Evolutionary conservation across 768 basidiomycete species (phyloP), one percentile per base, ranked within the genome.

Genomic region (Dacryopinax primogenitus): DNA sequence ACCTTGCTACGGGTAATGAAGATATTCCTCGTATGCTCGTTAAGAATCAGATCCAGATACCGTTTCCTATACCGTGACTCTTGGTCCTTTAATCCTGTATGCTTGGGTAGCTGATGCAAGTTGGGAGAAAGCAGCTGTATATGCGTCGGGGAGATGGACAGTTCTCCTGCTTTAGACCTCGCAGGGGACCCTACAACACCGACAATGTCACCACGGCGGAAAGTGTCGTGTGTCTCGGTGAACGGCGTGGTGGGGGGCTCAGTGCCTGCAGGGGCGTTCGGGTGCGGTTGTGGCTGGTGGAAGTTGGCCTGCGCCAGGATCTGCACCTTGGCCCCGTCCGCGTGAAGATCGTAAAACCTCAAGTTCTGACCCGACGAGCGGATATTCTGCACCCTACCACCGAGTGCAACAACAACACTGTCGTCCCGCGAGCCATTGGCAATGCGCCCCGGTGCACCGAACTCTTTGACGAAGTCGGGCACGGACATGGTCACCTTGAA

Each of bases 51-150:
- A 76, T 99, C 96, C 68, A 99, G 86, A 79, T 98, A 97, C 64
- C 96, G 88, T 86, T 97, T 98, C 76, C 96, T 84, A 81, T 97
- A 97, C 45, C 96, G 86, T 36, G 90, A 91, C 77, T 98, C 96
- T 74, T 92, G 90, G 76, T 99, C 95, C 81, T 95, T 95, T 71
- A 99, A 80, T 45, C 95, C 96, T 67, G 89, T 94, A 77, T 92
- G 91, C 0, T 90, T 93, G 64, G 95, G 95, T 12, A 98, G 83
- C 75, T 94, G 93, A 77, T 98, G 95, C 26, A 99, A 80, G 77
- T 96, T 96, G 35, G 96, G 96, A 1, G 95, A 85, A 67, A 99
- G 90, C 64, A 99, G 89, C 65, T 83, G 78, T 79, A 94, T 90
- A 41, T 85, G 74, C 9, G 82, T 81, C 1, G 93, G 88, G 1